Conservation (phyloP, 331 rosid genomes). For the Cydonia oblonga region DNA sequence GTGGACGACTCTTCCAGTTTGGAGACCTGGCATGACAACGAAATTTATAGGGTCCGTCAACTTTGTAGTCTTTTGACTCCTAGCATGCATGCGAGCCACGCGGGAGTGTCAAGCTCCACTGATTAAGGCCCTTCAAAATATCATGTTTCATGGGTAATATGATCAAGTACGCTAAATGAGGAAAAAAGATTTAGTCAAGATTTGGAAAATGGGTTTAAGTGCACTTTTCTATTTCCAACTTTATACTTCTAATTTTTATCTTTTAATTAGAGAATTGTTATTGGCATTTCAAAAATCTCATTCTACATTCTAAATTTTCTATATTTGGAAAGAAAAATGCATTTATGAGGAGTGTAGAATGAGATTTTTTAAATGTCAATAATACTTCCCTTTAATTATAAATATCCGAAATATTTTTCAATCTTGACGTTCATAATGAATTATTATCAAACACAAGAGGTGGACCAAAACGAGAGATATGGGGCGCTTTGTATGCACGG, state of each 20-base stretch:
- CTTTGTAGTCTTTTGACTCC: not conserved
- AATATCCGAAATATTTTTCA: not conserved
- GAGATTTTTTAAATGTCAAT: no score
- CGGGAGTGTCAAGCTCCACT: not conserved
- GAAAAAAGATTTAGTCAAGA: not conserved
- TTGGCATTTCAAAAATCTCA: no score
- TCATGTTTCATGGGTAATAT: not conserved
- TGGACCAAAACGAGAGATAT: not conserved
- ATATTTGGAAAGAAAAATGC: no score
- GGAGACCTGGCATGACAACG: not conserved
- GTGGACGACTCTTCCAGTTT: not conserved
- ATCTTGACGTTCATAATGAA: accelerated
- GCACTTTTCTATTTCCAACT: not conserved
- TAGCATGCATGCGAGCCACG: not conserved
- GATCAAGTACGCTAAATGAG: not conserved
- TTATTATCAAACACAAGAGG: not conserved
- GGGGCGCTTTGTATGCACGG: not conserved
- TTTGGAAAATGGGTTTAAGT: not conserved
- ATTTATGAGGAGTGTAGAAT: no score
- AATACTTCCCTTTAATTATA: no score
- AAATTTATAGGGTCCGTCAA: not conserved
- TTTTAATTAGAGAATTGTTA: no score
- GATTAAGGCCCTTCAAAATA: slow-evolving; percentile 2
- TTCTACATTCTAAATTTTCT: no score
- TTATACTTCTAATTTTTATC: no score